Evolutionary conservation across 2,329 filamentous ascomycete genomes (phyloP).

Genomic region (Hymenoscyphus fraxineus): DNA sequence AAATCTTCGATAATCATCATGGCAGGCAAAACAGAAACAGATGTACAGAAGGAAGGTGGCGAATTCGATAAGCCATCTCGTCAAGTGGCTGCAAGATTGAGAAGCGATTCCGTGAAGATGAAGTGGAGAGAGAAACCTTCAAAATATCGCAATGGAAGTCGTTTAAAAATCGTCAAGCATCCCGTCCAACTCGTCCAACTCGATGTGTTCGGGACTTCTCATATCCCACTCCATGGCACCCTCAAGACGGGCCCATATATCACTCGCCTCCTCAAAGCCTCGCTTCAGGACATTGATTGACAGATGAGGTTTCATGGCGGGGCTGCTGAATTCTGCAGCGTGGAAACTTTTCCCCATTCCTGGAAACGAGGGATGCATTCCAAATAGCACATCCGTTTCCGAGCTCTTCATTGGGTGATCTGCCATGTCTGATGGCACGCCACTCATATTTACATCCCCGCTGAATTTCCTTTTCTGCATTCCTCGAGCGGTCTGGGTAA

Average conservation of each 20-base stretch:
- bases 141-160: conserved; percentile 10
- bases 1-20: neutral
- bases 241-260: conserved; percentile 34
- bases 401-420: conserved; percentile 26
- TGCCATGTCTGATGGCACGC: conserved; percentile 37
- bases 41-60: neutral
- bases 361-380: conserved; percentile 2
- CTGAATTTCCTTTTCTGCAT: conserved; percentile 60
- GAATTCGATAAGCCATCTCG: neutral
- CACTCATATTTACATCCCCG: conserved; percentile 53
- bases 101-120: conserved; percentile 12
- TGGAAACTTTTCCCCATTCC: conserved; percentile 32
- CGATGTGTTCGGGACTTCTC: conserved; percentile 79
- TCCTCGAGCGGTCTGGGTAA: conserved; percentile 89
- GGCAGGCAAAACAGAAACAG: conserved; percentile 1
- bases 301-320: conserved; percentile 48
- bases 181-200: conserved; percentile 88
- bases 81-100: conserved; percentile 7
- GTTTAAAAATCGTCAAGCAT: conserved; percentile 65
- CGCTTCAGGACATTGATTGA: conserved; percentile 44
- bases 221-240: conserved; percentile 55
- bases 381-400: conserved; percentile 32
- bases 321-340: conserved; percentile 44
- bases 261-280: conserved; percentile 36
- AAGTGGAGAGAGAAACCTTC: conserved; percentile 12